Evolutionary conservation across 2,329 filamentous ascomycete genomes (phyloP).

Genomic region (Cladophialophora carrionii): DNA sequence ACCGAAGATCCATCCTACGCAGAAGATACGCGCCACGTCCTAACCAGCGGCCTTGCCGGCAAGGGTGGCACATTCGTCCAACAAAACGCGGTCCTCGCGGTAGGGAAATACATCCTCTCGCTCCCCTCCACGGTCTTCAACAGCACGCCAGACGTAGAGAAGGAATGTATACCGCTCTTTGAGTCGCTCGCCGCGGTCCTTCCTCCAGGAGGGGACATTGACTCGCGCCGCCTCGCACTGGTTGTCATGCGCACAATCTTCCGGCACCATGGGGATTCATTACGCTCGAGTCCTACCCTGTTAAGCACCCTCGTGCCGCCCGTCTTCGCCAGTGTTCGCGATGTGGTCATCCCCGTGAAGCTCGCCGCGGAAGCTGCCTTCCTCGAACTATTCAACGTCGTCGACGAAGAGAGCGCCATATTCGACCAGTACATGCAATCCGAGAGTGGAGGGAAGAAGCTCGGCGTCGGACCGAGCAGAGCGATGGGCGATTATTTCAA

Average conservation of each 20-base stretch:
- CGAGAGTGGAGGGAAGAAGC: slow-evolving; percentile 58
- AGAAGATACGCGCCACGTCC: slow-evolving; percentile 74
- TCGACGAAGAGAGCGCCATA: slow-evolving; percentile 79
- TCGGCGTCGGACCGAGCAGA: slow-evolving; percentile 61
- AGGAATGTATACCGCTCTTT: slow-evolving; percentile 77
- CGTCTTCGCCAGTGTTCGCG: slow-evolving; percentile 86
- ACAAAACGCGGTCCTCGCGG: slow-evolving; percentile 37
- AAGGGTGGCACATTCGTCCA: slow-evolving; percentile 77
- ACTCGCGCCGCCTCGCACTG: slow-evolving; percentile 82
- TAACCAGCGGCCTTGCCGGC: slow-evolving; percentile 77
- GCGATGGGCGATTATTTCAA: slow-evolving; percentile 98
- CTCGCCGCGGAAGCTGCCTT: slow-evolving; percentile 93
- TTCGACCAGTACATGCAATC: slow-evolving; percentile 86
- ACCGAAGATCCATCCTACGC: slow-evolving; percentile 62
- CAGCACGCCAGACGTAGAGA: slow-evolving; percentile 58
- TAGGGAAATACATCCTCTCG: slow-evolving; percentile 36
- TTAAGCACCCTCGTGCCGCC: slow-evolving; percentile 77
- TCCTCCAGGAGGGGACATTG: slow-evolving; percentile 74
- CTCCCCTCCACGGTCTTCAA: slow-evolving; percentile 4
- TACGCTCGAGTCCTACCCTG: slow-evolving; percentile 59
- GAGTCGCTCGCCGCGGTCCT: slow-evolving; percentile 75
- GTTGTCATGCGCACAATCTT: slow-evolving; percentile 86
- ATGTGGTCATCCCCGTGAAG: slow-evolving; percentile 92
- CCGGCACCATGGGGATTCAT: slow-evolving; percentile 75
- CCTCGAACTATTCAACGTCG: slow-evolving; percentile 84